phyloP scores from a whole-genome alignment of 1,284 basidiomycete genomes.

The Limonomyces culmigenus region DNA sequence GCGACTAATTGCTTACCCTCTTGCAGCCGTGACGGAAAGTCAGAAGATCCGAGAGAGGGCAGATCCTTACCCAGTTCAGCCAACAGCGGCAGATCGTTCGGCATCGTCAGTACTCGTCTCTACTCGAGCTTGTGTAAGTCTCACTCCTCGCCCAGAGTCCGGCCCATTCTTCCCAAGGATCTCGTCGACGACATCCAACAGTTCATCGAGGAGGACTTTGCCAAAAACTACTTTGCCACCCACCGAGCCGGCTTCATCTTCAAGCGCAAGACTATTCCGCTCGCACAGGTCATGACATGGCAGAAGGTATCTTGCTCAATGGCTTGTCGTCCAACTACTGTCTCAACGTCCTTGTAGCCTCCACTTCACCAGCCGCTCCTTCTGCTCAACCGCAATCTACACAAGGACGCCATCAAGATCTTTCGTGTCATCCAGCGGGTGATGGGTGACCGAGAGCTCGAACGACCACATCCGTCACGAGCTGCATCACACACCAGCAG shows the following conservation, averaged over 20 bases:
- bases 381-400: conserved; percentile 43
- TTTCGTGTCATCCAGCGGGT: conserved; percentile 84
- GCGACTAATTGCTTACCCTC: no score
- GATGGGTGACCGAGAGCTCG: conserved; percentile 80
- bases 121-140: no score
- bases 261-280: conserved; percentile 49
- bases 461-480: conserved; percentile 24
- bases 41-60: no score
- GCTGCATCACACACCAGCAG: conserved; percentile 2
- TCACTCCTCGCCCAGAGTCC: no score
- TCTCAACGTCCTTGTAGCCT: conserved; percentile 16
- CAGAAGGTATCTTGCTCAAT: conserved; percentile 46
- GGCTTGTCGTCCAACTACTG: neutral
- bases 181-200: conserved; percentile 70
- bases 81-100: no score
- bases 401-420: conserved; percentile 62
- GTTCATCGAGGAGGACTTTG: conserved; percentile 73
- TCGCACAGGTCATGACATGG: conserved; percentile 79
- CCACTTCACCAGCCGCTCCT: conserved; percentile 63
- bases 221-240: conserved; percentile 76
- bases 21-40: no score
- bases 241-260: conserved; percentile 76
- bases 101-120: no score
- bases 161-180: conserved; percentile 39
- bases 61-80: no score